Evolutionary conservation across 2,329 filamentous ascomycete species (phyloP), one percentile per base, ranked within the genome.

Genomic region (Phaeophleospora eucalypticola): DNA sequence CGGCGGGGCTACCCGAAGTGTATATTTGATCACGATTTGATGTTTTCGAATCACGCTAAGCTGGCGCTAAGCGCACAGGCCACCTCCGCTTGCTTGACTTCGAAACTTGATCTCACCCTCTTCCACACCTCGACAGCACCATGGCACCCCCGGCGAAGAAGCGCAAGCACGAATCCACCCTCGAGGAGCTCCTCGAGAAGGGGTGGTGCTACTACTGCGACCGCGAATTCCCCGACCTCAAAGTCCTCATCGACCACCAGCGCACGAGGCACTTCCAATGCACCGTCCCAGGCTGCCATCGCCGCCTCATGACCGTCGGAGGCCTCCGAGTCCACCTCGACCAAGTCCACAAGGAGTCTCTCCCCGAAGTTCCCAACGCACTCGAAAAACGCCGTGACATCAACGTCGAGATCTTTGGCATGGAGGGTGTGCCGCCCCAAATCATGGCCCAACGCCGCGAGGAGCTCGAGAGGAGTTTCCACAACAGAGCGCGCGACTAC

Each of bases 171-270:
- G 87, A n/a, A n/a, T n/a, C 89, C 54, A 83, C 90, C 61, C 76
- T 96, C 58, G 87, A 97, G 73, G 89, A 97, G 71, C 77, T 95
- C 59, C 80, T 98, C 53, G 75, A 77, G 58, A 85, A 90, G 48
- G 86, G 91, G 41, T 97, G 90, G 90, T 98, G 93, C 74, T 98
- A 95, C 73, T 98, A 98, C 75, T 98, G 93, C 84, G 93, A 98
- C 71, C 87, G 91, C 73, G 91, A 97, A 71, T 98, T 97, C 67
- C 90, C 97, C 68, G 93, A 98, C 68, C 70, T 95, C 38, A 96
- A 95, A 75, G 89, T 97, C 59, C 82, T 98, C 55, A 94, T 95
- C 59, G 90, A 87, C 48, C 93, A 98, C 69, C 93, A 97, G 65
- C 97, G 96, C 68, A 90, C 91, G n/a, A 97, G 97, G 71, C 93